Evolutionary conservation across 2,329 filamentous ascomycete genomes (phyloP), one percentile per base, ranked within the genome.

Genomic region (Zymoseptoria tritici): DNA sequence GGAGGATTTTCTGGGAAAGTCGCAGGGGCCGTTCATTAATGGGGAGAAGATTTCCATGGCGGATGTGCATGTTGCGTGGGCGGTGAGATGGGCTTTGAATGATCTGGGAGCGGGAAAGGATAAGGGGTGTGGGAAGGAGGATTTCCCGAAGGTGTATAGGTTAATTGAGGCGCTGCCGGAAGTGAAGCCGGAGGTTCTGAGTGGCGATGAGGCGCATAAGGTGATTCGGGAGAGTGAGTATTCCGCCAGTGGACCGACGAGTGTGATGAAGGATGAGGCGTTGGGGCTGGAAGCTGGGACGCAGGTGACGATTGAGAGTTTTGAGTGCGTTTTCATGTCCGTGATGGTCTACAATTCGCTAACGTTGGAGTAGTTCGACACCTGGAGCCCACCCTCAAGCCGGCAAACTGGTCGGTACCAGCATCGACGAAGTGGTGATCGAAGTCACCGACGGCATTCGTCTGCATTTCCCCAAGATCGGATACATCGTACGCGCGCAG

Each of bases 391-490:
- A 69, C 51, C 68, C 68, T n/a, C 69, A 72, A 55, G 59, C 56
- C 36, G 71, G 71, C 49, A 72, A 66, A 54, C 62, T 72, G 13
- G 52, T 72, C 8, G 69, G 66, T 1, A 66, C 67, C 1, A 63
- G 55, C 20, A 50, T 58, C 19, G 57, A 68, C 36, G 69, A 71
- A 56, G 56, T 68, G 26, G 67, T 71, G 29, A 56, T 73, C 19
- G 68, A 70, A 52, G 57, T 70, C 46, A 69, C 67, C 24, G 64
- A 67, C 61, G 69, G 68, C 16, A 57, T 73, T 22, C 63, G 65
- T 0, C 49, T 76, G 22, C 75, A 77, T 55, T 77, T 76, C 58
- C 75, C 76, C 0, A 67, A 72, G 4, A 73, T 74, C 61, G 75
- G 75, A 22, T 76, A 75, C 60, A 66, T 70, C 49, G 63, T 71